Evolutionary conservation across 306 rosid species (phyloP).

Genomic region (Pterocarpus macrocarpus): DNA sequence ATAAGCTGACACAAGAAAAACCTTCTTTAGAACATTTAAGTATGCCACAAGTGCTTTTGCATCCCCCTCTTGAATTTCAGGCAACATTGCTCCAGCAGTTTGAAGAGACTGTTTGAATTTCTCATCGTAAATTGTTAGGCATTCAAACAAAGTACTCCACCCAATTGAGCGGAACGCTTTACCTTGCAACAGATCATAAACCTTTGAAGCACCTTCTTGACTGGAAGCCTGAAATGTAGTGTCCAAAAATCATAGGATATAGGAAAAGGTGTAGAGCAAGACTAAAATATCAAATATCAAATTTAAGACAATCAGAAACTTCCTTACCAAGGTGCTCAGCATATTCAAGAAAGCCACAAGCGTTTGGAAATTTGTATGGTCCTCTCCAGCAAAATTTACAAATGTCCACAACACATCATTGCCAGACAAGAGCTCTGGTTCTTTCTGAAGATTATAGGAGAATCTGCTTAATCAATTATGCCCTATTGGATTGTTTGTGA

Average conservation of each 20-base stretch:
- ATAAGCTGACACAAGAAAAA: slow-evolving; percentile 38
- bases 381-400: slow-evolving; percentile 98
- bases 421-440: slow-evolving; percentile 91
- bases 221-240: slow-evolving; percentile 76
- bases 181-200: slow-evolving; percentile 94
- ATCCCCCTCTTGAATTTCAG: slow-evolving; percentile 95
- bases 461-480: neutral
- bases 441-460: slow-evolving; percentile 66
- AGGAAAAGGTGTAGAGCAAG: slow-evolving; percentile 10
- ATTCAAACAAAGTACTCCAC: slow-evolving; percentile 96
- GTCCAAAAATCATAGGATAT: slow-evolving; percentile 29
- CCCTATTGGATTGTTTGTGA: neutral
- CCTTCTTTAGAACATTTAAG: slow-evolving; percentile 91
- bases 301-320: slow-evolving; percentile 33
- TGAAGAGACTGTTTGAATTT: slow-evolving; percentile 95
- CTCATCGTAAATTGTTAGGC: slow-evolving; percentile 93
- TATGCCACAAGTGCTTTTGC: slow-evolving; percentile 97
- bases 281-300: slow-evolving; percentile 11
- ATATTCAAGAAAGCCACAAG: slow-evolving; percentile 95
- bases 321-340: slow-evolving; percentile 92
- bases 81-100: slow-evolving; percentile 83
- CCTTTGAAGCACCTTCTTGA: slow-evolving; percentile 94
- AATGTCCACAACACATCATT: slow-evolving; percentile 97
- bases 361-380: slow-evolving; percentile 91
- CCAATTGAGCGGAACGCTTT: slow-evolving; percentile 97